Evolutionary conservation across 441 rosid genomes (phyloP).

Genomic region (Gossypium lobatum): DNA sequence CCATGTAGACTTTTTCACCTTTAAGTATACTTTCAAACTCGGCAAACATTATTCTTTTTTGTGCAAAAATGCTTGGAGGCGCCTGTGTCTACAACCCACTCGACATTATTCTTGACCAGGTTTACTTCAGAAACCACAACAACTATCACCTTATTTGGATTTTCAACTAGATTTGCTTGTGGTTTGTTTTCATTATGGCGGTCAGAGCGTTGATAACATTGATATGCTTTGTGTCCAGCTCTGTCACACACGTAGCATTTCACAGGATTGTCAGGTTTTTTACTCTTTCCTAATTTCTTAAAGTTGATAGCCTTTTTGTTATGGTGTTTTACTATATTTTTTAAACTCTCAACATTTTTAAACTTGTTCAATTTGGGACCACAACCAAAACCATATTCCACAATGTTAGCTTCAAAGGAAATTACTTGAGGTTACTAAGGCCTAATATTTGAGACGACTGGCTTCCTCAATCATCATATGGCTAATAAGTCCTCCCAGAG

Average conservation of each 20-base stretch:
- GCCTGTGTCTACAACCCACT: too few relatives aligned
- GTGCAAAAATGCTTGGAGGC: too few relatives aligned
- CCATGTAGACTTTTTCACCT: too few relatives aligned
- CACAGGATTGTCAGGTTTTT: neutral
- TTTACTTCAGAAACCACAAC: too few relatives aligned
- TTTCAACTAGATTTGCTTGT: neutral
- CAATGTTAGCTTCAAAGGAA: neutral
- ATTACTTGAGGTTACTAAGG: too few relatives aligned
- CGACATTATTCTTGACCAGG: too few relatives aligned
- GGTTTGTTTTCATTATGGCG: neutral
- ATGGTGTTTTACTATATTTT: neutral
- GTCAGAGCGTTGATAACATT: neutral
- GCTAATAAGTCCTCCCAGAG: neutral
- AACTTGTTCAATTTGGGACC: neutral
- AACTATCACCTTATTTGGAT: too few relatives aligned
- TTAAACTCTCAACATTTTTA: too few relatives aligned
- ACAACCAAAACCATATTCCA: neutral
- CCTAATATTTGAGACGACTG: neutral
- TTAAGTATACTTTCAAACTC: too few relatives aligned
- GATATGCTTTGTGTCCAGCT: neutral
- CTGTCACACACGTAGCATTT: neutral
- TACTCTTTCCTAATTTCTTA: neutral
- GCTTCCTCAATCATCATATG: neutral
- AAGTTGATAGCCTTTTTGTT: neutral
- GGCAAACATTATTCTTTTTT: too few relatives aligned